Percentiles rank a stretch among this genome's conserved stretches.
Evolutionary conservation across 352 stramenopile species (phyloP).

Genomic region (Thalassiosira sp.): DNA sequence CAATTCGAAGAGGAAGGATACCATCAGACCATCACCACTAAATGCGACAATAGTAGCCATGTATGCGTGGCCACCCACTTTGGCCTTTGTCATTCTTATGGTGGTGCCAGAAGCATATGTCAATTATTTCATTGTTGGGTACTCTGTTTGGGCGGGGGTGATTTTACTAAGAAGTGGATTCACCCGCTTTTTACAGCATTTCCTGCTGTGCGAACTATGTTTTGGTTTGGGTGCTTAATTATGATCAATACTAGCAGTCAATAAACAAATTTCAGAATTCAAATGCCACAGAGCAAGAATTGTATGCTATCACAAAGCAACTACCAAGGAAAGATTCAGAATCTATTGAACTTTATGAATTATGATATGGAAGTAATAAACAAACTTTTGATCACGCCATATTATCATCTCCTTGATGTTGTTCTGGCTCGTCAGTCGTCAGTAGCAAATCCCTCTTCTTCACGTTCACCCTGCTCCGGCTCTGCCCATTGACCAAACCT

Average conservation of each 20-base stretch:
- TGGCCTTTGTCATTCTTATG: conserved; percentile 49
- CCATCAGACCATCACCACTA: conserved; percentile 21
- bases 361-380: too few relatives aligned
- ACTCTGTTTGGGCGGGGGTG: conserved; percentile 45
- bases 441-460: conserved; percentile 3
- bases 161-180: conserved; percentile 53
- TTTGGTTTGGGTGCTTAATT: conserved; percentile 72
- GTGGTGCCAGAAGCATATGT: conserved; percentile 55
- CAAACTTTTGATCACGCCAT: conserved; percentile 4
- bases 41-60: conserved; percentile 36
- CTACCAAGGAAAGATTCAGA: background rate
- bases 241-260: too few relatives aligned
- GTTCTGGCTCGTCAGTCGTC: background rate
- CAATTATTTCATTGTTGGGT: conserved; percentile 63
- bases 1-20: background rate
- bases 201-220: conserved; percentile 61
- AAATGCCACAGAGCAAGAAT: background rate
- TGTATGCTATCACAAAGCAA: too few relatives aligned
- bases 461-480: conserved; percentile 8
- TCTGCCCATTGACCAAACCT: conserved; percentile 43
- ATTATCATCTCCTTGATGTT: conserved; percentile 2
- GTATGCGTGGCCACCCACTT: conserved; percentile 57
- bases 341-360: background rate
- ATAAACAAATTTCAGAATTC: too few relatives aligned
- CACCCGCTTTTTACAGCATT: conserved; percentile 70